Conservation (phyloP, 345 rosid genomes). For the Lumnitzera littorea region DNA sequence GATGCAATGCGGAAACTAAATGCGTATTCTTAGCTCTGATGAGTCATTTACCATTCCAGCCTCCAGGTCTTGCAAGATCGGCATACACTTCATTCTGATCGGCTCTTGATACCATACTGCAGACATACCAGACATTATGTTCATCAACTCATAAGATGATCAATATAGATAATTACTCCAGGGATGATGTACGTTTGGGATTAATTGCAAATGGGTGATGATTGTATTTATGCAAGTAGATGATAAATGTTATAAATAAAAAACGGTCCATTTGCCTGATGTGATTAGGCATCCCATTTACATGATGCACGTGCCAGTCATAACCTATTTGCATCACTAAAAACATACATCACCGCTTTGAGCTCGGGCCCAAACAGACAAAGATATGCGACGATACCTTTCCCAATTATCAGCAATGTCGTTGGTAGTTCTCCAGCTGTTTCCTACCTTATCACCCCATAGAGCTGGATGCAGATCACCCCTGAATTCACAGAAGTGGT, state of each 20-base stretch:
- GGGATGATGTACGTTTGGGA: no score
- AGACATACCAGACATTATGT: not conserved
- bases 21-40: no score
- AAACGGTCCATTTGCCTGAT: no score
- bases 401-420: constrained; percentile 72
- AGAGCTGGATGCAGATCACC: constrained; percentile 91
- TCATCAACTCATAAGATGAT: not conserved
- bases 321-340: no score
- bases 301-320: no score
- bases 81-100: constrained; percentile 79
- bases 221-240: no score
- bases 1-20: no score
- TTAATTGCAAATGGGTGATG: no score
- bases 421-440: constrained; percentile 92
- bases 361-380: not conserved
- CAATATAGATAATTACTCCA: not conserved
- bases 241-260: no score
- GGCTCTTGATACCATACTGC: constrained; percentile 69
- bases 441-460: constrained; percentile 74
- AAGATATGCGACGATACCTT: constrained; percentile 31
- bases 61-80: constrained; percentile 81
- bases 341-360: no score
- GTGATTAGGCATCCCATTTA: no score
- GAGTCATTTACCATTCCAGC: constrained; percentile 67
- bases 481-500: constrained; percentile 20